Evolutionary conservation across 75 land plant species (phyloP).

Genomic region (Gnetum montanum): DNA sequence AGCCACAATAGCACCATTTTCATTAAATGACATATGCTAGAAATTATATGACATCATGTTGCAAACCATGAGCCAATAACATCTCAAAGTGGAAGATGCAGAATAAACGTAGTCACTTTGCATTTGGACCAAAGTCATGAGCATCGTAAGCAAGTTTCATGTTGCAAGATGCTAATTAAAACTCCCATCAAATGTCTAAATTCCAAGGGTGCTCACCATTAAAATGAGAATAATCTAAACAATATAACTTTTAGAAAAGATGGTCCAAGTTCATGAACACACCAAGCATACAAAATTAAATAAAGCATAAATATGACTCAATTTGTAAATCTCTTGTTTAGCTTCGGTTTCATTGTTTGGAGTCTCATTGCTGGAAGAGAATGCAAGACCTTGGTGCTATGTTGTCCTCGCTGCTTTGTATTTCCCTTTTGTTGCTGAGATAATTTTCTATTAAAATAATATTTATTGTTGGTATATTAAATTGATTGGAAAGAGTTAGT

Average conservation of each 20-base stretch:
- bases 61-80: too few species aligned
- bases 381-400: slow-evolving; percentile 83
- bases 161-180: too few species aligned
- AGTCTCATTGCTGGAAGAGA: slow-evolving; percentile 79
- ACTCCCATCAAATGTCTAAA: too few species aligned
- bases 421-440: slow-evolving; percentile 69
- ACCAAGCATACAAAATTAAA: background rate
- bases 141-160: too few species aligned
- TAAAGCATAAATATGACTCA: background rate
- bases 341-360: slow-evolving; percentile 90
- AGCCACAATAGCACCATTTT: background rate
- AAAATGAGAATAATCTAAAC: too few species aligned
- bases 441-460: slow-evolving; percentile 62
- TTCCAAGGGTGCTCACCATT: too few species aligned
- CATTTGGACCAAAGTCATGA: too few species aligned
- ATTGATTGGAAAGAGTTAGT: slow-evolving; percentile 38
- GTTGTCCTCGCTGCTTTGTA: slow-evolving; percentile 68
- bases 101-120: background rate
- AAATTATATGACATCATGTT: too few species aligned
- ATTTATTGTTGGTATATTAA: slow-evolving; percentile 93
- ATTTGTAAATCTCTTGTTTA: slow-evolving; percentile 37
- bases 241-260: too few species aligned
- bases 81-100: background rate
- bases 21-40: too few species aligned
- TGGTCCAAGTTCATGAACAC: too few species aligned